phyloP scores from a whole-genome alignment of 1,284 basidiomycete species.

The Trichosporon coremiiforme region DNA sequence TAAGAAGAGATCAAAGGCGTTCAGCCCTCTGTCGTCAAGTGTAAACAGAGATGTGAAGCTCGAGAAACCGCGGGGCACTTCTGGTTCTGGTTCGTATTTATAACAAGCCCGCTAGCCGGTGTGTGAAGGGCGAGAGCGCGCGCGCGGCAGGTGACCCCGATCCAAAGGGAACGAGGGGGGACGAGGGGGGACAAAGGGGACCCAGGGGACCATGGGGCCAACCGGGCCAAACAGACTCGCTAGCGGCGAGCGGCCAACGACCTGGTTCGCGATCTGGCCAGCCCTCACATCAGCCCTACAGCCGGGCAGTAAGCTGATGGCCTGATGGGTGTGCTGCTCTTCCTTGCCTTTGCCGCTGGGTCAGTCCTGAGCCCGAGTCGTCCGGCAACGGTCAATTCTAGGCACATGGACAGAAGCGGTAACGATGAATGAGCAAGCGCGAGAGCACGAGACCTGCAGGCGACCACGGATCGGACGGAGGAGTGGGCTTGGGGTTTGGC shows the following conservation, averaged over 20 bases:
- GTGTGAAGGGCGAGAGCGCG: neutral
- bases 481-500: slow-evolving; percentile 1
- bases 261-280: slow-evolving; percentile 5
- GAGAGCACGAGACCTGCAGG: neutral
- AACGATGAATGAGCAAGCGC: slow-evolving; percentile 8
- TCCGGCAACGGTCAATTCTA: slow-evolving; percentile 17
- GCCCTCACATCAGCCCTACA: neutral
- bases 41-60: slow-evolving; percentile 7
- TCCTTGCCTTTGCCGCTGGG: neutral
- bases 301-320: neutral
- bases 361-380: neutral
- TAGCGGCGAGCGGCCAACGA: slow-evolving; percentile 4
- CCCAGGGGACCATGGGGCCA: slow-evolving; percentile 15
- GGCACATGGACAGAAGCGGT: slow-evolving; percentile 16
- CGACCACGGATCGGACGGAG: slow-evolving; percentile 1
- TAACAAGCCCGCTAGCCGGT: neutral
- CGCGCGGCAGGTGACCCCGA: slow-evolving; percentile 7
- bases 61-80: neutral
- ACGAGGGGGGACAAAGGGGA: neutral
- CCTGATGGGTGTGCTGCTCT: neutral
- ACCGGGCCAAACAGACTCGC: slow-evolving; percentile 14
- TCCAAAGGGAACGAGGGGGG: slow-evolving; percentile 4
- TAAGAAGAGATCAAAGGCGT: neutral
- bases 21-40: neutral
- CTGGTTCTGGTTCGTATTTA: slow-evolving; percentile 2